These are phyloP conservation scores for Fraxinus velutina DNA, from an alignment of 305 asterid species.

Conservation along the genomic window DNA sequence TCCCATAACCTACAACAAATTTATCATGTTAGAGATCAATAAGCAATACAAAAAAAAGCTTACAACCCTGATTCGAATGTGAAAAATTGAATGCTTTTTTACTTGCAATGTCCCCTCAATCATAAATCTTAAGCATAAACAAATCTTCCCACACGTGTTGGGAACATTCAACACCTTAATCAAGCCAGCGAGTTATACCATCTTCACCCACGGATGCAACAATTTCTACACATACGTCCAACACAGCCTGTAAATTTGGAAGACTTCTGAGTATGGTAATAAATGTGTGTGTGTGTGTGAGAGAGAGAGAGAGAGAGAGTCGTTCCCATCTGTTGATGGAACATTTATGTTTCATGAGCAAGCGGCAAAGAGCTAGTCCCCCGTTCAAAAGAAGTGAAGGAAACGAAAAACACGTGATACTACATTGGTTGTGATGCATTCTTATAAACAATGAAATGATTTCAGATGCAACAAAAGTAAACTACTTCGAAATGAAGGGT, in stretches of 20 bases:
- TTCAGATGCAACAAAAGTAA: background rate
- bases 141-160: constrained; percentile 19
- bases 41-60: constrained; percentile 20
- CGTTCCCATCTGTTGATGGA: background rate
- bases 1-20: constrained; percentile 28
- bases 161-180: constrained; percentile 33
- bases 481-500: background rate
- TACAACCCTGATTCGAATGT: constrained; percentile 25
- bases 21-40: constrained; percentile 11
- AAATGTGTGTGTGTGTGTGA: background rate
- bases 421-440: background rate
- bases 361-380: background rate
- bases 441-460: background rate
- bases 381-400: background rate
- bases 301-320: background rate
- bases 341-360: background rate
- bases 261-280: background rate
- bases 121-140: constrained; percentile 31
- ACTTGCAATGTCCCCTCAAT: constrained; percentile 21
- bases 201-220: constrained; percentile 92
- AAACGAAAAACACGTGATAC: background rate
- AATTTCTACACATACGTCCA: constrained; percentile 81
- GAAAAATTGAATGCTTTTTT: constrained; percentile 28
- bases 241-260: constrained; percentile 60
- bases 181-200: constrained; percentile 95